Evolutionary conservation across 2,329 filamentous ascomycete species (phyloP).

Genomic region (Trichophyton schoenleinii): DNA sequence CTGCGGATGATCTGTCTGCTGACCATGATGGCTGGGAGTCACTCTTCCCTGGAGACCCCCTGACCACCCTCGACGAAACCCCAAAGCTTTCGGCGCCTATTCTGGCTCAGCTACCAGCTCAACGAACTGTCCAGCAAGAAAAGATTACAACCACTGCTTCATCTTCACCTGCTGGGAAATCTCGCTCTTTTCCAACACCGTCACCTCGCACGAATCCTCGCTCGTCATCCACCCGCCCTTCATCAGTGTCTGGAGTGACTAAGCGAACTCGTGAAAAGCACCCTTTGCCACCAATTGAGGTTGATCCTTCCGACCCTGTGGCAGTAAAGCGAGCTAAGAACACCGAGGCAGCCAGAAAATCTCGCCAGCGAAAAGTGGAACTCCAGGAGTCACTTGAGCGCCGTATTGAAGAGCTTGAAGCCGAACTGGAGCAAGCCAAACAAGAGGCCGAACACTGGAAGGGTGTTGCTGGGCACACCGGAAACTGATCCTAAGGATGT

Average conservation of each 20-base stretch:
- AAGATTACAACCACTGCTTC: neutral
- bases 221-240: constrained; percentile 40
- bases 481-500: constrained; percentile 10
- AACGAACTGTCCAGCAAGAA: neutral
- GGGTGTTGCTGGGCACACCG: constrained; percentile 18
- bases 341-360: constrained; percentile 86
- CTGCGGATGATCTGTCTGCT: constrained; percentile 42
- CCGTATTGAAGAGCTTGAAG: constrained; percentile 56
- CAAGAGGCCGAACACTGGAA: constrained; percentile 30
- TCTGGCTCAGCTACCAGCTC: neutral
- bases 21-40: constrained; percentile 54
- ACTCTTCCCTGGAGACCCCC: constrained; percentile 32
- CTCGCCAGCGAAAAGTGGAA: constrained; percentile 71
- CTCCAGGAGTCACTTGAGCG: constrained; percentile 63
- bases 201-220: neutral
- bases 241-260: constrained; percentile 56
- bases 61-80: neutral
- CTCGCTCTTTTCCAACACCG: neutral
- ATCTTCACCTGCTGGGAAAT: neutral
- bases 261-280: constrained; percentile 65
- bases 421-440: constrained; percentile 25
- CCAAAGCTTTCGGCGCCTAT: neutral
- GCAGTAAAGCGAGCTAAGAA: constrained; percentile 90
- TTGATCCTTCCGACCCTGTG: constrained; percentile 61
- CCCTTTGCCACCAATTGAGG: constrained; percentile 62